Evolutionary conservation across 306 rosid genomes (phyloP), one percentile per base, ranked within the genome.

Genomic region (Sicyos edulis): DNA sequence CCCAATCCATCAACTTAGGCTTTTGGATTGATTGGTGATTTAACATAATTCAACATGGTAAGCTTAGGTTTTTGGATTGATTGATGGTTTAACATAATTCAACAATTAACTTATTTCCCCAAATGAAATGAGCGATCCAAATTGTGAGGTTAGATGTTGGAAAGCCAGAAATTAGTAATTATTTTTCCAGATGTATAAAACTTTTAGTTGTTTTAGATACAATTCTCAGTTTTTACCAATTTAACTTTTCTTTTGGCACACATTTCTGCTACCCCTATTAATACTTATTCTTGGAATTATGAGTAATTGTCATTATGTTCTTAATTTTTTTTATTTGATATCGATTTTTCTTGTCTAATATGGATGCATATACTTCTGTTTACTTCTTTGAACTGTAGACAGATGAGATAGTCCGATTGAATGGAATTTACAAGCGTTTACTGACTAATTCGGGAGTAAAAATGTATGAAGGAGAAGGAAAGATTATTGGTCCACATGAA

Each of bases 391-490:
- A 83, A 76, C 66, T 85, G 80, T 86, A 93, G 98, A 90, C 96
- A 17, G 92, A 90, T 74, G 98, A 93, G 83, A 93, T 93, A 75
- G 72, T 79, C 70, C 82, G 98, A 73, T 84, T 93, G 79, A 93
- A 87, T 82, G 98, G 96, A 76, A 75, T 93, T 82, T 93, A 93
- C 90, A 90, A 93, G 89, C 90, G 96, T 63, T 71, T 93, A 79
- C 76, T 93, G 86, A 76, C 90, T 53, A 90, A 87, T 81, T 78
- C 97, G 75, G 97, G 95, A 76, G 97, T 87, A 54, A 90, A 93
- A 86, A 79, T 81, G 76, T 90, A 78, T 78, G 97, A 93, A 83
- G 98, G 98, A 45, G 98, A 88, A 85, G 98, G 97, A 54, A 93
- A 63, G 87, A 54, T 93, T 72, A 97, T 77, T 55, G 87, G 96